Evolutionary conservation across 2,329 filamentous ascomycete genomes (phyloP), one percentile per base, ranked within the genome.

Genomic region (Tolypocladium sp.): DNA sequence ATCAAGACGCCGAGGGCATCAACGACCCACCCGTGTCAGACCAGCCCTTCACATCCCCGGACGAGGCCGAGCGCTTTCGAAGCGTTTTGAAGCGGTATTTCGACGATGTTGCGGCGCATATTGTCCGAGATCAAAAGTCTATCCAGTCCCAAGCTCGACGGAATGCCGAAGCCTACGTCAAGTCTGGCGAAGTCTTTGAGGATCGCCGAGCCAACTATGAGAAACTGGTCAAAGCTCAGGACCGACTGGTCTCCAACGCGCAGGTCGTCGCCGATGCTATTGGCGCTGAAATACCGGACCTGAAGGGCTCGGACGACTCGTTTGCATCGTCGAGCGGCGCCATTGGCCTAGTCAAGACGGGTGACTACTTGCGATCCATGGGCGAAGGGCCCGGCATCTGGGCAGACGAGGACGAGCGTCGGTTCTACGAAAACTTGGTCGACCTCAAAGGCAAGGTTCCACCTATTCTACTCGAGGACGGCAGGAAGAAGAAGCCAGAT

Each of bases 151-250:
- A 99, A 75, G 91, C 90, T 58, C 90, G 92, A 63, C 92, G 93
- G 66, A 99, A 99, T 74, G 93, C 94, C 1, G 94, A 99, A 73
- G 94, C 93, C 7, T 99, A 99, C 68, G 93, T 99, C 67, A 97
- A 97, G 69, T 97, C 94, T 42, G 94, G 94, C 2, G 94, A 99
- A 70, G 93, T 99, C 6, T 97, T 99, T 64, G 94, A 99, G 71
- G 94, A 99, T 69, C 89, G 94, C 56, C 94, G 99, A 71, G 85
- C 92, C 58, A 97, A 92, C 69, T 96, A 95, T 65, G 95, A 99
- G 71, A 97, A 92, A 73, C 89, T 94, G 66, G 80, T 92, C 59
- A 99, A 97, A 73, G 82, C 89, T 0, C 91, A 97, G 69, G 94
- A 99, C 71, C 92, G 92, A 64, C 82, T 99, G 3, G 81, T 96